Evolutionary conservation across 805 yeast genomes (phyloP), one percentile per base, ranked within the genome.

Genomic region (Saturnispora zaruensis): DNA sequence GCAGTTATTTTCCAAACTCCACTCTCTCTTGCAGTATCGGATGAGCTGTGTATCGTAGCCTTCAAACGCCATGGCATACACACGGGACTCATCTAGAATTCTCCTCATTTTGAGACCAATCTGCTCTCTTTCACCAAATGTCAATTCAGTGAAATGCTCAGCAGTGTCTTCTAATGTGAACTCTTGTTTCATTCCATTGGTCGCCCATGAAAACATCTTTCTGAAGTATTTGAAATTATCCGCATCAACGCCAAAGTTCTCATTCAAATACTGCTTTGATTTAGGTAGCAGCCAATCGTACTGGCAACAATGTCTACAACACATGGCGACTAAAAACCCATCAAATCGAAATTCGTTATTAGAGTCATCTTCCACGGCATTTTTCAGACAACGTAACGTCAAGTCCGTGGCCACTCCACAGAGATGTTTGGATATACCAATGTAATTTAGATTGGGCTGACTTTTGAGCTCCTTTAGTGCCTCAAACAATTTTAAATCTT

Each of bases 391-490:
- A 56, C 79, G 72, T 24, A 90, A 65, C 0, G 96, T 84, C 45
- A 89, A 68, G 63, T 89, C 97, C 0, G 96, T 90, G 1, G 97
- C 97, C 3, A 85, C 95, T 5, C 97, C 97, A 66, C 97, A 89
- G 33, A 90, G 67, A 67, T 89, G 97, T 63, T 89, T 89, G 4
- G 96, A 88, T 3, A 89, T 78, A 1, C 82, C 87, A 7, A 84
- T 82, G 30, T 54, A 55, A 33, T 33, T 26, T 16, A 42, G 16
- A 2, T 45, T 43, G 5, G 50, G 24, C 18, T 56, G 54, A 9
- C 20, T 38, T 2, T 40, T 33, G 33, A 67, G 59, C 2, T 55
- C 59, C 20, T 61, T 59, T 1, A 80, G 52, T 16, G 80, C 71
- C 21, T 68, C 60, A 45, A 73, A 78, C 6, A 87, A 64, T 40